Conservation (phyloP, 768 basidiomycete genomes). For the Hygrocybe coccinea region DNA sequence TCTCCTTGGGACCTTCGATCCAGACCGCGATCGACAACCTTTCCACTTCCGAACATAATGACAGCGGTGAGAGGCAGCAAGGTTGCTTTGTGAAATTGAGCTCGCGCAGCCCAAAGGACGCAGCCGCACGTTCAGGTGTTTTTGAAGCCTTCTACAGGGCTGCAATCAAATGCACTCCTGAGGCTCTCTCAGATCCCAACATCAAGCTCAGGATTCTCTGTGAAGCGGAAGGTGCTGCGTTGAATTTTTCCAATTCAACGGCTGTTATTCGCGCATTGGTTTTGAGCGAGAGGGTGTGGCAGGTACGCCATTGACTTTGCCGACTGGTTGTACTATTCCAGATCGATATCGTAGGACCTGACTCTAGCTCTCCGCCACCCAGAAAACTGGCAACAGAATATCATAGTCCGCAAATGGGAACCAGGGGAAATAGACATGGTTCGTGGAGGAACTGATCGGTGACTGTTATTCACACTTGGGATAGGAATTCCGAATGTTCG, state of each 20-base stretch:
- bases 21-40: conserved; percentile 10
- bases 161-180: neutral
- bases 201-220: conserved; percentile 10
- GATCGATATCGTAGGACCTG: conserved; percentile 9
- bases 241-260: conserved; percentile 11
- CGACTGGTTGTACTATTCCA: neutral
- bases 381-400: conserved; percentile 11
- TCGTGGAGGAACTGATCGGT: neutral
- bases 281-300: conserved; percentile 17
- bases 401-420: conserved; percentile 15
- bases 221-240: conserved; percentile 12
- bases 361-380: conserved; percentile 14
- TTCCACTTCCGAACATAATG: neutral
- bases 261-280: conserved; percentile 12
- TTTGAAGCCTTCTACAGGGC: conserved; percentile 11
- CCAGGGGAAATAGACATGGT: conserved; percentile 16
- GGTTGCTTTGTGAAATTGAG: conserved; percentile 18
- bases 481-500: conserved; percentile 17
- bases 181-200: neutral
- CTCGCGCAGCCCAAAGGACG: conserved; percentile 18
- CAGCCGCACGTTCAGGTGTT: conserved; percentile 16
- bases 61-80: no score
- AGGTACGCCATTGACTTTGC: conserved; percentile 5
- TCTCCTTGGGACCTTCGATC: conserved; percentile 1
- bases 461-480: neutral